Conservation (phyloP, 768 basidiomycete species). For the Daedaleopsis sinensis region DNA sequence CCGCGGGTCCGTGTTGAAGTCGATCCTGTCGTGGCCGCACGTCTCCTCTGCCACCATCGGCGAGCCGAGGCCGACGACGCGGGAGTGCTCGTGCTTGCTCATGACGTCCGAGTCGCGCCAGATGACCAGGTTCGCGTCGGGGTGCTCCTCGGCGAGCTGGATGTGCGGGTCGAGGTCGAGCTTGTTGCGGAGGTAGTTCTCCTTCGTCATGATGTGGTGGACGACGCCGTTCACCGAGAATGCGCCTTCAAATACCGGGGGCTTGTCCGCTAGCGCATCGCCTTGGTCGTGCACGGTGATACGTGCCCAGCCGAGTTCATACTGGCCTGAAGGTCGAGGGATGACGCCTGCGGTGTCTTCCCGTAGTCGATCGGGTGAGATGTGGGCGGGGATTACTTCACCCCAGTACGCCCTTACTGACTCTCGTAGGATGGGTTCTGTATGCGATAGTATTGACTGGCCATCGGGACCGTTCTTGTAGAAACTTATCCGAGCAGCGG, state of each 20-base stretch:
- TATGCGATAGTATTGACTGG: slow-evolving; percentile 48
- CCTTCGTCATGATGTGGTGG: slow-evolving; percentile 72
- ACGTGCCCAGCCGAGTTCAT: slow-evolving; percentile 74
- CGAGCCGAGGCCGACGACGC: slow-evolving; percentile 22
- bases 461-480: slow-evolving; percentile 57
- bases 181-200: slow-evolving; percentile 69
- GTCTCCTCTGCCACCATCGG: slow-evolving; percentile 36
- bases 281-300: slow-evolving; percentile 72
- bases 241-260: slow-evolving; percentile 74
- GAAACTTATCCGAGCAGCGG: slow-evolving; percentile 73
- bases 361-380: slow-evolving; percentile 56
- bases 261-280: slow-evolving; percentile 45
- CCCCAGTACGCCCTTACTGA: slow-evolving; percentile 73
- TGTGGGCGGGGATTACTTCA: slow-evolving; percentile 65
- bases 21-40: slow-evolving; percentile 73
- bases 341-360: slow-evolving; percentile 64
- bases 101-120: slow-evolving; percentile 76
- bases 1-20: slow-evolving; percentile 63
- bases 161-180: slow-evolving; percentile 58
- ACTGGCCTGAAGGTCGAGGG: slow-evolving; percentile 42
- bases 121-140: slow-evolving; percentile 63
- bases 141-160: slow-evolving; percentile 39
- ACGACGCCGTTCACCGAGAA: slow-evolving; percentile 69
- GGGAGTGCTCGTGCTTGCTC: slow-evolving; percentile 51
- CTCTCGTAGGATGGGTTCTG: slow-evolving; percentile 64